phyloP scores from a whole-genome alignment of 202 grass and related monocot species.

The Eragrostis tef region DNA sequence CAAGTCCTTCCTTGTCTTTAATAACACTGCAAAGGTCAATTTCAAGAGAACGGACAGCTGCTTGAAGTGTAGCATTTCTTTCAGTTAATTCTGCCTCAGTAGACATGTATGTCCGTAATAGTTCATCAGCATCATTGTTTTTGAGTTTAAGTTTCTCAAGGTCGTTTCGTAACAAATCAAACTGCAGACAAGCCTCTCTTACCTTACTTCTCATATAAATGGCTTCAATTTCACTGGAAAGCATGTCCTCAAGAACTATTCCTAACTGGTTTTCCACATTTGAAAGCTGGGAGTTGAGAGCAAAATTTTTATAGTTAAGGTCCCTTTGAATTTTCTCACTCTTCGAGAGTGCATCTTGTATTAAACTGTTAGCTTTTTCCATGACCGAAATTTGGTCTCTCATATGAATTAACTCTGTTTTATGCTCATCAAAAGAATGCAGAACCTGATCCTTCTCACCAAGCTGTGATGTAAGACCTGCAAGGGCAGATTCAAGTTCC shows the following conservation, averaged over 20 bases:
- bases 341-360: slow-evolving; percentile 63
- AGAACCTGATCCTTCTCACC: slow-evolving; percentile 67
- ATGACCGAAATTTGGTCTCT: slow-evolving; percentile 56
- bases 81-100: slow-evolving; percentile 60
- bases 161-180: slow-evolving; percentile 59
- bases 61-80: slow-evolving; percentile 58
- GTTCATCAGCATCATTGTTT: slow-evolving; percentile 45
- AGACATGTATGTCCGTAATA: slow-evolving; percentile 46
- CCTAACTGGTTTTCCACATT: slow-evolving; percentile 64
- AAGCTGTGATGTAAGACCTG: slow-evolving; percentile 70
- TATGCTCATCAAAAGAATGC: slow-evolving; percentile 71
- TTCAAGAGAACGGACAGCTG: slow-evolving; percentile 56
- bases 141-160: slow-evolving; percentile 58
- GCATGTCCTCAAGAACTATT: slow-evolving; percentile 58
- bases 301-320: slow-evolving; percentile 46
- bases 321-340: slow-evolving; percentile 71
- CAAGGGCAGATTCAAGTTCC: slow-evolving; percentile 68
- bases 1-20: slow-evolving; percentile 58
- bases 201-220: slow-evolving; percentile 68
- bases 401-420: slow-evolving; percentile 62
- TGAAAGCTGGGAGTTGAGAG: slow-evolving; percentile 52
- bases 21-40: slow-evolving; percentile 33
- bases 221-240: slow-evolving; percentile 73
- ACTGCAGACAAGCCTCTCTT: slow-evolving; percentile 51
- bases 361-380: slow-evolving; percentile 68